A percentile compares a stretch with the other conserved stretches of the same genome.
Evolutionary conservation across 352 stramenopile species (phyloP).

Genomic region (Phytophthora rubi): DNA sequence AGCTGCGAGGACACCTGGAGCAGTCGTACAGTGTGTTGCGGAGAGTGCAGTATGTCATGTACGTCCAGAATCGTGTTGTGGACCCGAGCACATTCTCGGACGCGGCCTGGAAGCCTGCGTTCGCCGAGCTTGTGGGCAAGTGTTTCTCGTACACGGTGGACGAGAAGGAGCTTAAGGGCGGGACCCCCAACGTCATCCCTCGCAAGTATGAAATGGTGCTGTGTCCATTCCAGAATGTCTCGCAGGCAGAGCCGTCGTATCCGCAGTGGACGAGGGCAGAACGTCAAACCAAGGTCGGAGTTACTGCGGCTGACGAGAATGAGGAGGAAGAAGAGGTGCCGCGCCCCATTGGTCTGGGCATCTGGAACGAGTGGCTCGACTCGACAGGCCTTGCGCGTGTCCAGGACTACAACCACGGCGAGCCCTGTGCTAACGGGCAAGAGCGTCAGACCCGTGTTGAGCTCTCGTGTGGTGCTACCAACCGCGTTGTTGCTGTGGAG

Average conservation of each 20-base stretch:
- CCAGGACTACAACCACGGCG: slow-evolving; percentile 79
- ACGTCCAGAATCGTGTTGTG: slow-evolving; percentile 56
- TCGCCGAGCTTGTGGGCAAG: slow-evolving; percentile 59
- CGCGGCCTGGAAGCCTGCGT: slow-evolving; percentile 50
- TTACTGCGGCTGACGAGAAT: slow-evolving; percentile 7
- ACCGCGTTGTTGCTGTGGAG: slow-evolving; percentile 85
- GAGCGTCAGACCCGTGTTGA: slow-evolving; percentile 72
- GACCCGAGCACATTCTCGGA: slow-evolving; percentile 54
- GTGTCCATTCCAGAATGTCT: slow-evolving; percentile 86
- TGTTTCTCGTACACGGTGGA: slow-evolving; percentile 75
- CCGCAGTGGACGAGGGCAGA: slow-evolving; percentile 57
- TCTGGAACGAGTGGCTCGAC: slow-evolving; percentile 75
- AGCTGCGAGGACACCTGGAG: slow-evolving; percentile 47
- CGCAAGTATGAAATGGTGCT: slow-evolving; percentile 66
- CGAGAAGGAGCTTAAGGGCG: slow-evolving; percentile 79
- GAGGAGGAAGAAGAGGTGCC: slow-evolving; percentile 39
- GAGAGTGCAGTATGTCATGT: slow-evolving; percentile 54
- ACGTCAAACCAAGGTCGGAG: slow-evolving; percentile 46
- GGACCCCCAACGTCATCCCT: slow-evolving; percentile 78
- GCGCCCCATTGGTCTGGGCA: slow-evolving; percentile 48
- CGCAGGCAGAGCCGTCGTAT: slow-evolving; percentile 74
- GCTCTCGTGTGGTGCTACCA: slow-evolving; percentile 77
- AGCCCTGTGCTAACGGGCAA: slow-evolving; percentile 88
- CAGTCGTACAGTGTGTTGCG: slow-evolving; percentile 58
- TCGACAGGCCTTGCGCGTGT: slow-evolving; percentile 33